A percentile compares a stretch with the other conserved stretches of the same genome.
Evolutionary conservation across 768 basidiomycete species (phyloP).

Genomic region (Kondoa subrosea): DNA sequence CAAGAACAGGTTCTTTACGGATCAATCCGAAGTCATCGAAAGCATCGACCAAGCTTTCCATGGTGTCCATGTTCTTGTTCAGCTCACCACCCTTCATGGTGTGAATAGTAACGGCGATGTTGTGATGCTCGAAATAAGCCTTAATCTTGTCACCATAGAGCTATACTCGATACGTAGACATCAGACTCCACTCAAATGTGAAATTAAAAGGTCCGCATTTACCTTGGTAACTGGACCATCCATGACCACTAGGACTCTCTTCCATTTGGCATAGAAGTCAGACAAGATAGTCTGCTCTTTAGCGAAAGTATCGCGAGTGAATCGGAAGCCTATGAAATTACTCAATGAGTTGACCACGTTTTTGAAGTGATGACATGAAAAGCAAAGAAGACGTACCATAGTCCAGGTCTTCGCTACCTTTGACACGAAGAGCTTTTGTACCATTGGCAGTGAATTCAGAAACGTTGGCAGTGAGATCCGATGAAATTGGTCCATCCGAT

Average conservation of each 20-base stretch:
- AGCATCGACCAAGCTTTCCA: slow-evolving; percentile 33
- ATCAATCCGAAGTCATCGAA: slow-evolving; percentile 34
- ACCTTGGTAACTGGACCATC: slow-evolving; percentile 29
- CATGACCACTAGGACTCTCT: slow-evolving; percentile 32
- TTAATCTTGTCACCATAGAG: slow-evolving; percentile 30
- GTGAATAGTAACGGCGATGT: slow-evolving; percentile 31
- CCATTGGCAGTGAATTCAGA: background rate
- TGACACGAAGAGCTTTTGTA: background rate
- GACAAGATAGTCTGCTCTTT: slow-evolving; percentile 21
- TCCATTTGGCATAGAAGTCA: slow-evolving; percentile 32
- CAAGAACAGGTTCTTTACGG: slow-evolving; percentile 33
- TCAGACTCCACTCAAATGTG: background rate
- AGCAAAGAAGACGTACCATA: background rate
- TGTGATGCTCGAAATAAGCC: slow-evolving; percentile 32
- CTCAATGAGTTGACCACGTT: no score
- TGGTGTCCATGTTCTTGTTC: slow-evolving; percentile 35
- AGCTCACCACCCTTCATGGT: slow-evolving; percentile 33
- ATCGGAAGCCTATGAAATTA: background rate
- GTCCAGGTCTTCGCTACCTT: background rate
- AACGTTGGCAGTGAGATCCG: background rate
- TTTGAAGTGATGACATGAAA: background rate
- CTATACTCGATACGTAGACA: slow-evolving; percentile 26
- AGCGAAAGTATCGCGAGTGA: background rate
- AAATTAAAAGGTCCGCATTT: background rate
- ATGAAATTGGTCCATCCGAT: background rate